Conservation (phyloP, 345 rosid genomes). For the Bruguiera parviflora region DNA sequence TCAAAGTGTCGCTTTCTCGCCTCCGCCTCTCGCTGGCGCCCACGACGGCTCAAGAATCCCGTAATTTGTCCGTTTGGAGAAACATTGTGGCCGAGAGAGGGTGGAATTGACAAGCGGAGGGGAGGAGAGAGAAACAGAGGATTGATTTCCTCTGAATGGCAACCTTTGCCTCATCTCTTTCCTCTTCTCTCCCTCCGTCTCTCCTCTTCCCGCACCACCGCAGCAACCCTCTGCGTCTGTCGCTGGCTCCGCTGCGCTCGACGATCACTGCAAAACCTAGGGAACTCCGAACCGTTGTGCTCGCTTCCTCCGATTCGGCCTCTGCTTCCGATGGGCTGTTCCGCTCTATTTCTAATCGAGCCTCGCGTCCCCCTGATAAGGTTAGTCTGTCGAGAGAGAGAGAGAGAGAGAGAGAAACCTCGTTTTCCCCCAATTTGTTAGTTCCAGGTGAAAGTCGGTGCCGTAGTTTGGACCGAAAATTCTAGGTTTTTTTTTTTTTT, state of each 20-base stretch:
- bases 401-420: no score
- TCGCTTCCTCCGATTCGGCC: constrained; percentile 36
- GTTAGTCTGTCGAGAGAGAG: constrained; percentile 19
- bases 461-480: neutral
- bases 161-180: constrained; percentile 16
- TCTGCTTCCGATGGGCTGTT: constrained; percentile 42
- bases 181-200: constrained; percentile 2
- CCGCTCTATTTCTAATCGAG: constrained; percentile 26
- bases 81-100: neutral
- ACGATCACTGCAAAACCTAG: constrained; percentile 17
- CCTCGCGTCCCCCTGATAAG: constrained; percentile 38
- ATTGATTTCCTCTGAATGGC: constrained; percentile 11
- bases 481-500: neutral
- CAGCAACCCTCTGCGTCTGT: no score
- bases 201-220: neutral
- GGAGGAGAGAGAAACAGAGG: constrained; percentile 5
- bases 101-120: neutral
- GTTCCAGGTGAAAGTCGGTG: no score
- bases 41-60: no score
- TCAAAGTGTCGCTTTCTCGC: no score
- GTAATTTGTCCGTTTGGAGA: no score
- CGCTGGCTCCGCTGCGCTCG: neutral
- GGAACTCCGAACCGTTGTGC: constrained; percentile 25
- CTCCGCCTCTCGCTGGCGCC: no score
- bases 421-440: neutral